Base-by-base conservation (phyloP, 2,329 filamentous ascomycete genomes). In the Microsporum ferrugineum region DNA sequence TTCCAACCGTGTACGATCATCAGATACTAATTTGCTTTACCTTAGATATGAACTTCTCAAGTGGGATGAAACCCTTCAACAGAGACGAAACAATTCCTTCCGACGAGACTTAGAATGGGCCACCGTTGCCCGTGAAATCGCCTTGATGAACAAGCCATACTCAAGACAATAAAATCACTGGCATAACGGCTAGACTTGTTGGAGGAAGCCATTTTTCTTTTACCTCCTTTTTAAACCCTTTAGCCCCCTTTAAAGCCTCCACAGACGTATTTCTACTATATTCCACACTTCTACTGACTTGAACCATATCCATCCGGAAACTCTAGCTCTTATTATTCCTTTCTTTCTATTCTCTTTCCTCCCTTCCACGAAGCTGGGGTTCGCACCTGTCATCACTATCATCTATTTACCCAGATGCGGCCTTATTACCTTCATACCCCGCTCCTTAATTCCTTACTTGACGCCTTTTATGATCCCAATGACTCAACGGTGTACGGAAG, bases 101-200 rank as follows among this genome's bases (percentile, higher is more conserved):
- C 85, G 84, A 68, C 82, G 92, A 65, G 91, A 96, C 69, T 78
- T 97, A 34, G 94, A 97, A 75, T 99, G 94, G 94, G 82, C 84
- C 5, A 89, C 89, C 56, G 88, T 97, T 63, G 82, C 90, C 5
- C 82, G 91, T 66, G 92, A 97, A 75, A 91, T 99, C 66, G 91
- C 94, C 3, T 79, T 92, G 33, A 95, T 99, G 90, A 99, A 99
- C 71, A 86, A 88, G 68, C 94, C 94, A 14, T 97, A 97, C 75
- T 87, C 63, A 43, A 62, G 61, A 56, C 63, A 65, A 49, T 56
- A 59, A 56, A 57, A 14, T 1, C 8, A 55, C 29, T 2, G 38
- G 33, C 34, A 29, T 12, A 55, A 36, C 36, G 31, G n/a, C 14
- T 17, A 1, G 8, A n/a, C 49, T 55, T 5, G 6, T 33, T 6